Base-by-base conservation (phyloP, 148 eudicot species). In the Fagopyrum homotropicum region DNA sequence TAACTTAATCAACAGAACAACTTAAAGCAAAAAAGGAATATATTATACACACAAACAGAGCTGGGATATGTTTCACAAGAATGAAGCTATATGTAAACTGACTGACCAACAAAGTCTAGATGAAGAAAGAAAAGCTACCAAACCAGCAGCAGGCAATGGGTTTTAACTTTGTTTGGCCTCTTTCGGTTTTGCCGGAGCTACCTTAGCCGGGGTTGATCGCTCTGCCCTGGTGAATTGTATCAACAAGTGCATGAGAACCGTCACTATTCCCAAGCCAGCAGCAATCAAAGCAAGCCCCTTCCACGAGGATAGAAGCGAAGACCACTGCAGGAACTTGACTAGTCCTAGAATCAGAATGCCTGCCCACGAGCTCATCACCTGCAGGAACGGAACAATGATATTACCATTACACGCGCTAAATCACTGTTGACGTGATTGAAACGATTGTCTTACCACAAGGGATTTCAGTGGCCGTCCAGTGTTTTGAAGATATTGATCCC, bases 201-300 rank as follows among this genome's bases (percentile, higher is more conserved):
- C 88, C 81, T 87, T 87, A 74, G 95, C 90, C 5, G 93, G 88
- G 15, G 86, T 88, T 46, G 99, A 92, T 26, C 92, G 90, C 75
- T 96, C 99, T 2, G 99, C 74, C 81, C 90, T 91, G 56, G 94
- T 86, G 80, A 88, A 90, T 77, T 79, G 85, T 80, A 96, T 92
- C 82, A 92, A 78, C 64, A 89, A 71, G 60, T 96, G 99, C 99
- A 96, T 92, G 9, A 90, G 90, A 57, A 84, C 30, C 0, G 93
- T 89, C 22, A 90, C 78, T 3, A 84, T 54, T 45, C 80, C 97
- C 82, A 96, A 83, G 5, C 72, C 72, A 29, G 75, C 77, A 7
- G 78, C 88, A 43, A 91, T 80, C 47, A 89, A 60, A 45, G 87
- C 75, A 48, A 90, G 70, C 52, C 99, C 99, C 79, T 85, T 90